Conservation (phyloP, 176 grass and related monocot genomes). For the Echinochloa phyllopogon region DNA sequence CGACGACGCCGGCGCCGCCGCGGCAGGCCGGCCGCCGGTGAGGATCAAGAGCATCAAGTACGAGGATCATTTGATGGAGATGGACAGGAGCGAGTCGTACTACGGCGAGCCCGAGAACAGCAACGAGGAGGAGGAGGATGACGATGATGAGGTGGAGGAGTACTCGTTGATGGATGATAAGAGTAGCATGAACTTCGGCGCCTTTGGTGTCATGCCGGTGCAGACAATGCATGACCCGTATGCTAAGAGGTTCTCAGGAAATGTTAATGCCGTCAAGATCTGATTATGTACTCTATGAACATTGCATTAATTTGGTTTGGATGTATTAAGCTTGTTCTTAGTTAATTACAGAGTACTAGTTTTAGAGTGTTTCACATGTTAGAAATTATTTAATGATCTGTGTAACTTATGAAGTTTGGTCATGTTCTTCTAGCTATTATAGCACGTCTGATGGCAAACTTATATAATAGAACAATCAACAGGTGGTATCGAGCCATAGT, state of each 20-base stretch:
- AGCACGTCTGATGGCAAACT: background rate
- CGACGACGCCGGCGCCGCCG: background rate
- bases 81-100: conserved; percentile 52
- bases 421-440: no score
- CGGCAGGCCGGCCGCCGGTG: background rate
- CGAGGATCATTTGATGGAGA: conserved; percentile 52
- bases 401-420: background rate
- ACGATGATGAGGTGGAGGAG: conserved; percentile 30
- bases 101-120: conserved; percentile 1
- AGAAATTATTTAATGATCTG: background rate
- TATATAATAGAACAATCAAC: background rate
- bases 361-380: background rate
- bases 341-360: background rate
- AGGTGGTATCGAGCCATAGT: background rate
- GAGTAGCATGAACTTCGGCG: conserved; percentile 62
- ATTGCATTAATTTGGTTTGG: background rate
- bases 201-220: conserved; percentile 58
- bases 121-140: background rate
- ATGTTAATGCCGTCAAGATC: conserved; percentile 33
- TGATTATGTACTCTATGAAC: conserved; percentile 14
- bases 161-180: conserved; percentile 52
- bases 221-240: conserved; percentile 62
- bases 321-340: conserved; percentile 1
- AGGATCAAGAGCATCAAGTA: conserved; percentile 67
- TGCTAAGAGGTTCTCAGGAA: conserved; percentile 44